Evolutionary conservation across 176 grass and related monocot genomes (phyloP), one percentile per base, ranked within the genome.

Genomic region (Lolium rigidum): DNA sequence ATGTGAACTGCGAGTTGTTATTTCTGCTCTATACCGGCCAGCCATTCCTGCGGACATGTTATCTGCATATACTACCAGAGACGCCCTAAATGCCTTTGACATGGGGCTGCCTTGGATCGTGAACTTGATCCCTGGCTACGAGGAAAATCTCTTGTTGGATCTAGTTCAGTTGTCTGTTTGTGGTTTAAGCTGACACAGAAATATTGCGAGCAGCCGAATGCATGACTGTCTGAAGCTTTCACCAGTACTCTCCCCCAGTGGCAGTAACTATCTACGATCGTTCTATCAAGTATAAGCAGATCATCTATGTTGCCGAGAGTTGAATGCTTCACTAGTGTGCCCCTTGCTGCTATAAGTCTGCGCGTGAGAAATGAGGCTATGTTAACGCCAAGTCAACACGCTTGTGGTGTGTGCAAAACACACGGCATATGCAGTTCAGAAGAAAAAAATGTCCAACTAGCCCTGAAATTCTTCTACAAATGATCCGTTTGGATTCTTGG

Each of bases 401-500:
- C 66, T n/a, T 65, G 49, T 61, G 18, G 4, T 10, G 17, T 6
- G 11, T 20, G 11, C n/a, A 7, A 65, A n/a, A 31, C 14, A 17
- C 68, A 62, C 39, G 13, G 50, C 18, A 41, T 60, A 20, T 51
- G 38, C 1, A 59, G 22, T 18, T 77, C 72, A 6, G 12, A 1
- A 64, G n/a, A 16, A 52, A 24, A 70, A 26, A 72, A 25, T 24
- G 44, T n/a, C 12, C 12, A 16, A 26, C 0, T 2, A 15, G 78
- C 7, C 44, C 22, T 7, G 1, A 4, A 67, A 67, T 65, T 28
- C 46, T 15, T 11, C 44, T 20, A 4, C 7, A 0, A 13, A 83
- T 55, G 35, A 49, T 37, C 63, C 13, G 63, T 55, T 14, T n/a
- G 78, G 84, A 86, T 86, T 83, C 84, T 70, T 64, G 9, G 56